Percentiles rank a stretch among this genome's conserved stretches.
These are phyloP conservation scores for Leavenworthia alabamica DNA, from an alignment of 345 rosid species.

Conservation along the genomic window DNA sequence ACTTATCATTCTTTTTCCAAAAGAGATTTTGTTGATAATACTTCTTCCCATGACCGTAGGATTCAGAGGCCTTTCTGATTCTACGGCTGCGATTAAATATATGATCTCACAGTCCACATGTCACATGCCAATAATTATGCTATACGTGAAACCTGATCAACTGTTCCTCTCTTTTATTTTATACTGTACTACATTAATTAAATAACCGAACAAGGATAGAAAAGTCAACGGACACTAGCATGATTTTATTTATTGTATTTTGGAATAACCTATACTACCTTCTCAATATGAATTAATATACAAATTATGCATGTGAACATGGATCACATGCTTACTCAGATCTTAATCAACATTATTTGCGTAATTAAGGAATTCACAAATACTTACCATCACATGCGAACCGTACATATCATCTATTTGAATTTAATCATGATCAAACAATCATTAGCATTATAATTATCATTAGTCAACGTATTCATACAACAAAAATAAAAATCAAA, in stretches of 20 bases:
- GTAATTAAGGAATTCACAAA: conserved; percentile 22
- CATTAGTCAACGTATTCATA: conserved; percentile 7
- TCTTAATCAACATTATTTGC: conserved; percentile 6
- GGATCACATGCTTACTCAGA: conserved; percentile 25
- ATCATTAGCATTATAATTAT: conserved; percentile 14
- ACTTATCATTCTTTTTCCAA: background rate
- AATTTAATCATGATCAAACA: conserved; percentile 5
- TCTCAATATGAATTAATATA: background rate
- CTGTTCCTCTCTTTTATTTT: background rate
- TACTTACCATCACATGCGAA: conserved; percentile 26
- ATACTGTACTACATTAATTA: too few relatives aligned
- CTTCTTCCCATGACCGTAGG: conserved; percentile 16
- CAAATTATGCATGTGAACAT: conserved; percentile 14
- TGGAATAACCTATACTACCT: background rate
- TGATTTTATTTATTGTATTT: background rate
- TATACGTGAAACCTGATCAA: conserved; percentile 7
- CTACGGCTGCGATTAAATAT: conserved; percentile 6
- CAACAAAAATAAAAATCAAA: background rate
- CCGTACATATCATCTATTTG: conserved; percentile 32
- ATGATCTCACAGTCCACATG: background rate
- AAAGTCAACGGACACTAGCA: conserved; percentile 9
- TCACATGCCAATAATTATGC: conserved; percentile 31
- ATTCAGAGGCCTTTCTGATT: background rate
- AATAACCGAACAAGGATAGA: background rate
- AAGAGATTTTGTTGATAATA: conserved; percentile 14